These are phyloP conservation scores for Trichosanthes cucumerina DNA, from an alignment of 306 rosid species.

Conservation along the genomic window DNA sequence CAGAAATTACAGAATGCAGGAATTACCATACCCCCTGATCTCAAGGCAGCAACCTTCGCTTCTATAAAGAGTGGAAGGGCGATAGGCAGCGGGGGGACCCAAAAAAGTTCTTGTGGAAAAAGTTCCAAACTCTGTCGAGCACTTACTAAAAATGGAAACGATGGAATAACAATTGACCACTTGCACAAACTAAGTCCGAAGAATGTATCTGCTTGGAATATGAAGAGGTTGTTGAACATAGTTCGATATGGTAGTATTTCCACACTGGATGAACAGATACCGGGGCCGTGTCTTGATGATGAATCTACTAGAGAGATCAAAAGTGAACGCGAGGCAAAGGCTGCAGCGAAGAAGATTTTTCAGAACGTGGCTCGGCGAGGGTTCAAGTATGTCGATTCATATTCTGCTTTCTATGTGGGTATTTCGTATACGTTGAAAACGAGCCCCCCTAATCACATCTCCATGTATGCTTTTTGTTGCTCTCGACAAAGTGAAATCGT, in stretches of 20 bases:
- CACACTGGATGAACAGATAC: conserved; percentile 59
- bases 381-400: conserved; percentile 34
- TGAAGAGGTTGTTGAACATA: conserved; percentile 77
- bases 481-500: neutral
- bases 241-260: conserved; percentile 56
- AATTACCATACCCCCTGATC: conserved; percentile 58
- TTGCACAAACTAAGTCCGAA: conserved; percentile 59
- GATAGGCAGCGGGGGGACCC: conserved; percentile 29
- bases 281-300: conserved; percentile 32
- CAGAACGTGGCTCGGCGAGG: conserved; percentile 68
- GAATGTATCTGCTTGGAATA: conserved; percentile 88
- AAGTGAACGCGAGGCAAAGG: conserved; percentile 71
- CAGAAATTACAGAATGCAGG: conserved; percentile 83
- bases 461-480: neutral
- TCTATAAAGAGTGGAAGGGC: conserved; percentile 28
- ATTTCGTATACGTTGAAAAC: neutral
- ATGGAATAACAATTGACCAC: conserved; percentile 62
- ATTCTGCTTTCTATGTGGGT: neutral
- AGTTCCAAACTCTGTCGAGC: conserved; percentile 30
- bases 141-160: conserved; percentile 33
- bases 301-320: conserved; percentile 43
- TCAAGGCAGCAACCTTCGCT: conserved; percentile 34
- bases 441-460: neutral
- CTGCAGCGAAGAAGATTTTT: conserved; percentile 75
- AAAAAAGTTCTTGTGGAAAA: conserved; percentile 22